These are phyloP conservation scores for Herpotrichia juniperi DNA, from an alignment of 2,329 filamentous ascomycete genomes.

Conservation along the genomic window DNA sequence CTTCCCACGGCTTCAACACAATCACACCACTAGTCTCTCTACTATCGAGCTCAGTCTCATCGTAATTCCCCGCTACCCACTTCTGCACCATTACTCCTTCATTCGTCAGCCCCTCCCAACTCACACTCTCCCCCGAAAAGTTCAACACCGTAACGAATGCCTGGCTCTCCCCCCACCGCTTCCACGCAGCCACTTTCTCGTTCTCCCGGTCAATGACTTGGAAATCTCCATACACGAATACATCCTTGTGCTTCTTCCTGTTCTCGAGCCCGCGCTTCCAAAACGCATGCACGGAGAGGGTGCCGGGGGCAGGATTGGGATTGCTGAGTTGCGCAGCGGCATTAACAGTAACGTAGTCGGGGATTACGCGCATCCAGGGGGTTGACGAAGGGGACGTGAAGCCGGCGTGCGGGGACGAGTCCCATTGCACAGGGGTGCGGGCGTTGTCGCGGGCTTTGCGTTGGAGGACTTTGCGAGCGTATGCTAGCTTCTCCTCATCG, in stretches of 20 bases:
- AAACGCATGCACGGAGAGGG: conserved; percentile 62
- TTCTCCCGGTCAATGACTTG: conserved; percentile 58
- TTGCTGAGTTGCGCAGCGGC: conserved; percentile 57
- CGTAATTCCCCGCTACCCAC: conserved; percentile 47
- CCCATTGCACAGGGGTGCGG: conserved; percentile 73
- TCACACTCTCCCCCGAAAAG: conserved; percentile 34
- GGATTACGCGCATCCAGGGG: conserved; percentile 68
- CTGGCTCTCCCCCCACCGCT: conserved; percentile 32
- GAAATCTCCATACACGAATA: conserved; percentile 69
- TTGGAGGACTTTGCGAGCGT: conserved; percentile 53
- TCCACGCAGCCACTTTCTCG: conserved; percentile 37
- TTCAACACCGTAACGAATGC: conserved; percentile 42
- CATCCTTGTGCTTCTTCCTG: conserved; percentile 63
- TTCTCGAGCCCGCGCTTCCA: conserved; percentile 63
- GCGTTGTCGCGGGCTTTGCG: conserved; percentile 70
- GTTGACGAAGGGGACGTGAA: conserved; percentile 61
- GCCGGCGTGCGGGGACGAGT: conserved; percentile 60
- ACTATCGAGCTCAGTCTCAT: conserved; percentile 28
- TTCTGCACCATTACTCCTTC: conserved; percentile 31
- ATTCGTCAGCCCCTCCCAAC: conserved; percentile 33
- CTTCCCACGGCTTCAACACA: conserved; percentile 44
- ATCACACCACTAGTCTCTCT: conserved; percentile 24
- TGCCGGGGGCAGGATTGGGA: conserved; percentile 32
- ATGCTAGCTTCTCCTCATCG: conserved; percentile 30
- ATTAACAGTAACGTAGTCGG: conserved; percentile 62